Evolutionary conservation across 2,329 filamentous ascomycete genomes (phyloP).

Genomic region (Mollisiaceae sp.): DNA sequence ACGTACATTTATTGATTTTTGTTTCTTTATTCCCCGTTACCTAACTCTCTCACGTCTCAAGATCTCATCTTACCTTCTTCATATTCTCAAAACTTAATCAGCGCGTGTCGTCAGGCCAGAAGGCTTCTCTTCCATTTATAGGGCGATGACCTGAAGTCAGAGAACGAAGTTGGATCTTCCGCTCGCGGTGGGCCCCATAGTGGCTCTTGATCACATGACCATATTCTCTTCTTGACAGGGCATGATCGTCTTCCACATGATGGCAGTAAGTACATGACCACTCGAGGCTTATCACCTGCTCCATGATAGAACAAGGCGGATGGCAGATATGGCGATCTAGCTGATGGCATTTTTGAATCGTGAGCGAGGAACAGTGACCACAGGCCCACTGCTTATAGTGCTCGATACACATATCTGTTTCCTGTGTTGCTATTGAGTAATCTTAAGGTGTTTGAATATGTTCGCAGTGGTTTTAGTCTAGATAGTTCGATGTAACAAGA

Average conservation of each 20-base stretch:
- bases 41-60: too few relatives aligned
- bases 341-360: neutral
- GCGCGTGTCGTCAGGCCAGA: too few relatives aligned
- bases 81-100: too few relatives aligned
- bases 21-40: too few relatives aligned
- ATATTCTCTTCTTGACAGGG: neutral
- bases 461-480: too few relatives aligned
- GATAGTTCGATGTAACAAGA: neutral
- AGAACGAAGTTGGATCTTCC: constrained; percentile 1
- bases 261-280: neutral
- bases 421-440: too few relatives aligned
- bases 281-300: neutral
- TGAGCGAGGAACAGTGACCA: neutral
- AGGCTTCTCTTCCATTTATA: neutral
- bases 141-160: neutral
- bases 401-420: neutral
- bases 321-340: neutral
- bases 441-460: too few relatives aligned
- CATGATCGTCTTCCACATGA: neutral
- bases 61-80: too few relatives aligned
- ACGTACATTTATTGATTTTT: too few relatives aligned
- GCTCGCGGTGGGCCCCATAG: neutral
- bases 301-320: neutral
- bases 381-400: neutral
- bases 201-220: neutral